A percentile compares a stretch with the other conserved stretches of the same genome.
These are phyloP conservation scores for Diaporthe caulivora DNA, from an alignment of 2,329 filamentous ascomycete species.

Conservation along the genomic window DNA sequence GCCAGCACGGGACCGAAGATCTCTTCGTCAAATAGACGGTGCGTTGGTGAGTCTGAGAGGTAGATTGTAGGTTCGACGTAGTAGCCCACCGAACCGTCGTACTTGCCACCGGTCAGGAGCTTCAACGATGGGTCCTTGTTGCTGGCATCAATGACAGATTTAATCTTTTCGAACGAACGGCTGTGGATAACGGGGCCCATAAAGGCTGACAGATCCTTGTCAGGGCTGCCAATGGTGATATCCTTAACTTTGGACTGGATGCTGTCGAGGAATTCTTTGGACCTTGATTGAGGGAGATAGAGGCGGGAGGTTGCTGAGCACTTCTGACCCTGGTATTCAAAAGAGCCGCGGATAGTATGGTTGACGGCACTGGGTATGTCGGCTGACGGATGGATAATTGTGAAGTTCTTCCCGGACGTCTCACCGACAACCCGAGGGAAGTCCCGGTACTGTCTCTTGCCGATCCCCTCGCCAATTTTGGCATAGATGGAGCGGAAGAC, in stretches of 20 bases:
- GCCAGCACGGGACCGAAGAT: conserved; percentile 62
- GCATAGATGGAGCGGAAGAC: conserved; percentile 93
- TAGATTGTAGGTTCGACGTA: conserved; percentile 62
- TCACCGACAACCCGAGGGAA: conserved; percentile 71
- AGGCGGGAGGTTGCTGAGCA: conserved; percentile 64
- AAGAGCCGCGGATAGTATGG: conserved; percentile 61
- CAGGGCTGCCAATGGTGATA: conserved; percentile 48
- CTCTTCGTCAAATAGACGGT: conserved; percentile 59
- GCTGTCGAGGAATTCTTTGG: conserved; percentile 53
- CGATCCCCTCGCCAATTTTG: conserved; percentile 84
- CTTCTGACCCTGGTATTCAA: conserved; percentile 66
- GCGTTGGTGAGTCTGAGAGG: conserved; percentile 53
- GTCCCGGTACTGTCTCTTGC: conserved; percentile 82
- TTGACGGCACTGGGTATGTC: conserved; percentile 59
- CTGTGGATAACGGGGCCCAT: conserved; percentile 64
- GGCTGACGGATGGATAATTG: conserved; percentile 61
- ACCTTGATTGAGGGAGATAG: conserved; percentile 65
- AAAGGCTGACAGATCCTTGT: conserved; percentile 52
- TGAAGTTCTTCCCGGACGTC: conserved; percentile 67
- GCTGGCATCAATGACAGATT: conserved; percentile 56
- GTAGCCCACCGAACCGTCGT: conserved; percentile 57
- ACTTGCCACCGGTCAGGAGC: conserved; percentile 58
- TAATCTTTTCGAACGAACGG: conserved; percentile 59
- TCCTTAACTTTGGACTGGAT: conserved; percentile 52
- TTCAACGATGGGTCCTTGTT: conserved; percentile 58